phyloP scores from a whole-genome alignment of 441 rosid genomes.

The Pelargonium citronellum region DNA sequence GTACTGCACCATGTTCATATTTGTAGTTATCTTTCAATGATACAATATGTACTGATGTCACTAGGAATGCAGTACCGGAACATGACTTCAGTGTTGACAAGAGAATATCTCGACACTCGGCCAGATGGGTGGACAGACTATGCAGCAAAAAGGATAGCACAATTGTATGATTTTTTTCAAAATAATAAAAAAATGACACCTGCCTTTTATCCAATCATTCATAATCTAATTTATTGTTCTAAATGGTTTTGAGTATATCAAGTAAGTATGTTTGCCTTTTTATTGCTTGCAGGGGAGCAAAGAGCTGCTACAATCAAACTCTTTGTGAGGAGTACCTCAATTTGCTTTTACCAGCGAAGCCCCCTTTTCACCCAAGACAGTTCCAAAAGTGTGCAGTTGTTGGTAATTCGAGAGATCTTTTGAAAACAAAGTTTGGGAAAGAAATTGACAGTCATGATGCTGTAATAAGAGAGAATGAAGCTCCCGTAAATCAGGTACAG shows the following conservation, averaged over 20 bases:
- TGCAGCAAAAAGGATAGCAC: conserved; percentile 94
- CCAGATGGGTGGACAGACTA: conserved; percentile 97
- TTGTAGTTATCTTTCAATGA: conserved; percentile 8
- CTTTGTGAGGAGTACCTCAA: conserved; percentile 91
- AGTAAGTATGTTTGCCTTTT: conserved; percentile 16
- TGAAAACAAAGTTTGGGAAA: conserved; percentile 75
- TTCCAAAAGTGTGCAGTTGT: conserved; percentile 86
- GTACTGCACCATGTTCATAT: conserved; percentile 16
- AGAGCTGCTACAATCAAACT: conserved; percentile 74
- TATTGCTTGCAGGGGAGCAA: conserved; percentile 57
- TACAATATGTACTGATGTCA: conserved; percentile 27
- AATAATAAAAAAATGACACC: neutral
- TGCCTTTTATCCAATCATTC: neutral
- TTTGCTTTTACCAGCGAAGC: conserved; percentile 72
- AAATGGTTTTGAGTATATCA: neutral
- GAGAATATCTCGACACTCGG: conserved; percentile 87
- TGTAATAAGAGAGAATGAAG: conserved; percentile 91
- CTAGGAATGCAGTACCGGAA: conserved; percentile 72
- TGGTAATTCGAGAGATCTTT: conserved; percentile 92
- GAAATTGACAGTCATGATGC: conserved; percentile 95
- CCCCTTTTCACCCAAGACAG: conserved; percentile 82
- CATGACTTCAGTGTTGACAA: conserved; percentile 91
- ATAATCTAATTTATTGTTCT: neutral
- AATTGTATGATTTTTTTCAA: conserved; percentile 47
- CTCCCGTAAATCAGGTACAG: conserved; percentile 82